These are phyloP conservation scores for Debaryomycetaceae sp. DNA, from an alignment of 1,139 yeast genomes.

Conservation along the genomic window DNA sequence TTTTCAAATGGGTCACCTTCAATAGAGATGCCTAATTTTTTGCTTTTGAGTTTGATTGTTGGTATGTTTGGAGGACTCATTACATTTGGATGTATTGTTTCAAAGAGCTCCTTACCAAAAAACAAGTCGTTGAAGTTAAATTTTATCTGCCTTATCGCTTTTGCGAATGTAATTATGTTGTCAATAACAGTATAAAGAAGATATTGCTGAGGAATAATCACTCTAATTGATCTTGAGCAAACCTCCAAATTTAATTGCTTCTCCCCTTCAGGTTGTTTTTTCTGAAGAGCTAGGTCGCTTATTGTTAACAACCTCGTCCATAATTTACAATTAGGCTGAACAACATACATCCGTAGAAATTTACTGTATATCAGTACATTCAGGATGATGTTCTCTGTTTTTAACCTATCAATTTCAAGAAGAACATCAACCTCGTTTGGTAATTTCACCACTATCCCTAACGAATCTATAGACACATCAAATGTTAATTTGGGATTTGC, in stretches of 20 bases:
- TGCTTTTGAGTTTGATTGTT: constrained; percentile 26
- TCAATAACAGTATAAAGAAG: constrained; percentile 66
- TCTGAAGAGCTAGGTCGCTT: constrained; percentile 27
- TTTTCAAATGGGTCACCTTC: constrained; percentile 46
- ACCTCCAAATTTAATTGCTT: constrained; percentile 20
- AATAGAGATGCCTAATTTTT: constrained; percentile 32
- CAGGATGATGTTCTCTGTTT: constrained; percentile 25
- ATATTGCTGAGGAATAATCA: constrained; percentile 58
- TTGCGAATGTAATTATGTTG: constrained; percentile 57
- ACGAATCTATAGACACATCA: constrained; percentile 36
- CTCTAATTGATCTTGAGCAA: constrained; percentile 25
- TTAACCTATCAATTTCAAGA: constrained; percentile 45
- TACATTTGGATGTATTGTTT: constrained; percentile 32
- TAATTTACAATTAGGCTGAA: constrained; percentile 50
- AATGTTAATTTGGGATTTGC: constrained; percentile 25
- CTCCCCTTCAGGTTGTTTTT: constrained; percentile 4
- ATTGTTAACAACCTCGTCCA: constrained; percentile 42
- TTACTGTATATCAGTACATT: constrained; percentile 29
- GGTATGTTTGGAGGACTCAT: constrained; percentile 31
- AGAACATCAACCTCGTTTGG: constrained; percentile 52
- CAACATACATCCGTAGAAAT: constrained; percentile 47
- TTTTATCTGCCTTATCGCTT: constrained; percentile 54
- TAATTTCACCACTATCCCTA: constrained; percentile 43
- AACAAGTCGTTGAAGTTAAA: constrained; percentile 47
- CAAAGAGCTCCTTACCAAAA: constrained; percentile 34